phyloP scores from a whole-genome alignment of 352 stramenopile species.

The Plasmopara viticola region DNA sequence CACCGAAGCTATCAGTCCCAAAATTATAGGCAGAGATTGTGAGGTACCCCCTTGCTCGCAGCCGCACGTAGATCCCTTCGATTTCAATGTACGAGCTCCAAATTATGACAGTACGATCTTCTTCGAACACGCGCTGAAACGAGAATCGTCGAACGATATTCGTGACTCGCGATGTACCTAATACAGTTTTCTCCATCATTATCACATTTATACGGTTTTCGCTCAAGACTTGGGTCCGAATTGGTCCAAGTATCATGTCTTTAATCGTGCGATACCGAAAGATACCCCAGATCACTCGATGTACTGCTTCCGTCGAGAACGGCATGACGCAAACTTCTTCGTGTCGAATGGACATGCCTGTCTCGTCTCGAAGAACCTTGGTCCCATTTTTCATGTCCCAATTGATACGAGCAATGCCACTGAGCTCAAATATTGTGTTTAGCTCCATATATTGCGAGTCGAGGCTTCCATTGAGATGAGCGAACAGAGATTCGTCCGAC shows the following conservation, averaged over 20 bases:
- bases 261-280: conserved; percentile 18
- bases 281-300: conserved; percentile 26
- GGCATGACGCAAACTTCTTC: conserved; percentile 24
- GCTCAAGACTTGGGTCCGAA: conserved; percentile 19
- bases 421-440: conserved; percentile 16
- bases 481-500: conserved; percentile 20
- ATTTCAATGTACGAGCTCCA: conserved; percentile 34
- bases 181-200: conserved; percentile 25
- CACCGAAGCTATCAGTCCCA: background rate
- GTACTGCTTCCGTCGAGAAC: conserved; percentile 22
- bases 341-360: conserved; percentile 15
- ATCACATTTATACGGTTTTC: conserved; percentile 29
- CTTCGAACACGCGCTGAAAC: conserved; percentile 21
- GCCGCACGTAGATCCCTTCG: conserved; percentile 29
- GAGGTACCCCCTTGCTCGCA: conserved; percentile 32
- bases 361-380: conserved; percentile 15
- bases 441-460: conserved; percentile 19
- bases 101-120: conserved; percentile 15
- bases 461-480: conserved; percentile 17
- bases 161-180: conserved; percentile 8
- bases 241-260: conserved; percentile 23
- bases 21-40: conserved; percentile 11
- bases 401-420: conserved; percentile 11
- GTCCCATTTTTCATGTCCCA: conserved; percentile 25
- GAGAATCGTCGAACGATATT: conserved; percentile 22